Evolutionary conservation across 176 grass and related monocot genomes (phyloP).

Genomic region (Dendrocalamus sinicus): DNA sequence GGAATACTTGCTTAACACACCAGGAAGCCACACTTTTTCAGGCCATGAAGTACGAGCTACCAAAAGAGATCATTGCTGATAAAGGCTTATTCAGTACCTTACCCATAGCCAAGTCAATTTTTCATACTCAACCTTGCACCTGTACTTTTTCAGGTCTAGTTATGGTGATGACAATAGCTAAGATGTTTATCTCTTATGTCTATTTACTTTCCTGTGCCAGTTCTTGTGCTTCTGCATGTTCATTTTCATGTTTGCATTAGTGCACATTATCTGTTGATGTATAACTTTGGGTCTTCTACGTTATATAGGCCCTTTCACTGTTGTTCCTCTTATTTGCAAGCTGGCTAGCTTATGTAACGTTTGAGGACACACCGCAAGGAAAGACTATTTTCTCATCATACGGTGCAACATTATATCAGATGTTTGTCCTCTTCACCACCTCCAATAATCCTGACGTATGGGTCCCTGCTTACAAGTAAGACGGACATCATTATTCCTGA

Average conservation of each 20-base stretch:
- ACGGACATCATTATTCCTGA: slow-evolving; percentile 35
- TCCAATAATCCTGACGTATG: slow-evolving; percentile 99
- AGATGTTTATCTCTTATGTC: slow-evolving; percentile 18
- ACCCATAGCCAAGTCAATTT: neutral
- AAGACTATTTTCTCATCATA: slow-evolving; percentile 79
- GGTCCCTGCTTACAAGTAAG: slow-evolving; percentile 99
- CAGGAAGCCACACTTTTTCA: too few species aligned
- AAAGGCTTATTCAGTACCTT: slow-evolving; percentile 1
- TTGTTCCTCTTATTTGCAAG: slow-evolving; percentile 94
- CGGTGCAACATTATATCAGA: slow-evolving; percentile 84
- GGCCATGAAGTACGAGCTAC: neutral
- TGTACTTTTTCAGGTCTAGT: slow-evolving; percentile 15
- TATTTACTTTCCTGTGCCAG: neutral
- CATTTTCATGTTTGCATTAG: slow-evolving; percentile 5
- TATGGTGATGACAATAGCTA: slow-evolving; percentile 23
- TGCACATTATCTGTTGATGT: slow-evolving; percentile 4
- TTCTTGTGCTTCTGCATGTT: slow-evolving; percentile 29
- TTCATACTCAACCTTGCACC: neutral
- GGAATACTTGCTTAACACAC: neutral
- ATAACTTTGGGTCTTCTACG: slow-evolving; percentile 23
- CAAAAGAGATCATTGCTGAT: neutral
- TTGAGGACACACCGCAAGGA: slow-evolving; percentile 91
- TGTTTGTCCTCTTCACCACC: slow-evolving; percentile 98
- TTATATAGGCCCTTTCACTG: slow-evolving; percentile 76
- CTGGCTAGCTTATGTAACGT: slow-evolving; percentile 96